Evolutionary conservation across 2,329 filamentous ascomycete genomes (phyloP), one percentile per base, ranked within the genome.

Genomic region (Fusarium pseudonygamai): DNA sequence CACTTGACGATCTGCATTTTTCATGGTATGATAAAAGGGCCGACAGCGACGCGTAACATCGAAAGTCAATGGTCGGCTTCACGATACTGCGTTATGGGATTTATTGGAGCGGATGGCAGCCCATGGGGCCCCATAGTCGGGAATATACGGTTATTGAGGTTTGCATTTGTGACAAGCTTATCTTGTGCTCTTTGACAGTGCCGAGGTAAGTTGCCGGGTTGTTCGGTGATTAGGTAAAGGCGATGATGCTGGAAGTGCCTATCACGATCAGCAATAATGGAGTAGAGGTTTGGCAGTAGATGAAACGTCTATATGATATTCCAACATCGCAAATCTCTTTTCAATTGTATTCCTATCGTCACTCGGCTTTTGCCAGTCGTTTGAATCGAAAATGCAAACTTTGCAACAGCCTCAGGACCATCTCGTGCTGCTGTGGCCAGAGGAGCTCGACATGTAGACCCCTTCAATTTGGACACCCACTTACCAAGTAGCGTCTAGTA

Each of bases 61-160:
- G 42, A 37, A 37, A 59, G 56, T 50, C 24, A 6, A 24, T 6
- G 13, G 9, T 18, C 20, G 34, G 20, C 9, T 43, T 56, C 37
- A 56, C 37, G n/a, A 34, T 26, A n/a, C 4, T 0, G 0, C 0
- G 2, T 28, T 28, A 22, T 46, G n/a, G 9, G 1, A 13, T 3
- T 49, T 18, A 30, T 30, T 55, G 50, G 20, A n/a, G 26, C 50
- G 50, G 15, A 11, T 42, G 15, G 1, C 0, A 6, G 3, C 40
- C 40, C 30, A 34, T n/a, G 55, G 55, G 55, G 55, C 30, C 40
- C 55, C 40, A 36, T 28, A n/a, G 6, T 58, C 39, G 24, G 50
- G 20, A 37, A 26, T 15, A 50, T 37, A 50, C n/a, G 32, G 56
- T 59, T 50, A 37, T 59, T n/a, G n/a, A 24, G 14, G 2, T n/a